A percentile compares a stretch with the other conserved stretches of the same genome.
Evolutionary conservation across 176 grass and related monocot species (phyloP).

Genomic region (Hordeum vulgare): MorexV3_pseudomolecules_assembly NC_058524.1:40275596-40276095

Average conservation of each 20-base stretch:
- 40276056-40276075: neutral
- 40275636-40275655: slow-evolving; percentile 70
- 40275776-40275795: slow-evolving; percentile 87
- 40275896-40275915: slow-evolving; percentile 67
- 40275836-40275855: neutral
- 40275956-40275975: slow-evolving; percentile 95
- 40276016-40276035: slow-evolving; percentile 62
- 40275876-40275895: neutral
- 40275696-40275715: slow-evolving; percentile 74
- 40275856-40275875: neutral
- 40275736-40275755: slow-evolving; percentile 74
- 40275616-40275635: slow-evolving; percentile 54
- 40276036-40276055: neutral
- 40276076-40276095: neutral
- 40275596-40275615: slow-evolving; percentile 54
- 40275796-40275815: too few relatives aligned
- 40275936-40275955: slow-evolving; percentile 76
- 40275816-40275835: neutral
- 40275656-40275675: slow-evolving; percentile 81
- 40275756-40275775: slow-evolving; percentile 81
- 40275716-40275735: slow-evolving; percentile 80
- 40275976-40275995: slow-evolving; percentile 79
- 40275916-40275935: slow-evolving; percentile 76
- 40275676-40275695: slow-evolving; percentile 77
- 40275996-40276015: slow-evolving; percentile 91